Percentiles rank a stretch among this genome's conserved stretches.
Evolutionary conservation across 1,284 basidiomycete species (phyloP).

Genomic region (Cryptococcus hybrid): DNA sequence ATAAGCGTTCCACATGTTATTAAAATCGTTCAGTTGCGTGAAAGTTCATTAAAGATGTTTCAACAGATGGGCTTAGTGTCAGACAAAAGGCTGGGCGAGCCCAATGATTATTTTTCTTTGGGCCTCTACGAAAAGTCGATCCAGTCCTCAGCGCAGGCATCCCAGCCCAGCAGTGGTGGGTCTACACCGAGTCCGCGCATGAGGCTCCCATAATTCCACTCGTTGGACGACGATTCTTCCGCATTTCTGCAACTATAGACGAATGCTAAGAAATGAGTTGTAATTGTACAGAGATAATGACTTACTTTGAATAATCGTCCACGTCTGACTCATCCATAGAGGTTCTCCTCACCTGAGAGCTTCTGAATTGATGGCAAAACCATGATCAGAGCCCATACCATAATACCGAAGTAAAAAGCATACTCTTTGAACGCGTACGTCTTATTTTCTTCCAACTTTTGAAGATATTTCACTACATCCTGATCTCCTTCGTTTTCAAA

Average conservation of each 20-base stretch:
- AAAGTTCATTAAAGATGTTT: no score
- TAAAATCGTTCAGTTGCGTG: no score
- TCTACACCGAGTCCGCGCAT: conserved; percentile 37
- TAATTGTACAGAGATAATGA: no score
- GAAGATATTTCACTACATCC: conserved; percentile 6
- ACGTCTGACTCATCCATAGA: no score
- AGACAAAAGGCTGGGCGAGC: no score
- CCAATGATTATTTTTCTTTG: no score
- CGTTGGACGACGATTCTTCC: not conserved
- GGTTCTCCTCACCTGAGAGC: no score
- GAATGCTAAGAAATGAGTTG: not conserved
- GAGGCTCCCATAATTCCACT: conserved; percentile 43
- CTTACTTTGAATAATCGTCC: no score
- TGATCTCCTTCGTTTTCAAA: conserved; percentile 9
- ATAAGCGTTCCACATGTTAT: no score
- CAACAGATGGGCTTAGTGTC: no score
- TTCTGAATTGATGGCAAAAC: no score
- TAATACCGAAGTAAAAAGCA: not conserved
- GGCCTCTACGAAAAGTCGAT: not conserved
- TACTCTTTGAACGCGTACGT: no score
- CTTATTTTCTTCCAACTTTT: not conserved
- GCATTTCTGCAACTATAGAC: not conserved
- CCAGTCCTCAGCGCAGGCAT: conserved; percentile 41
- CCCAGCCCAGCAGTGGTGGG: conserved; percentile 42
- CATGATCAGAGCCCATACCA: not conserved